Evolutionary conservation across 176 grass and related monocot species (phyloP), one percentile per base, ranked within the genome.

Genomic region (Carex myosuroides): DNA sequence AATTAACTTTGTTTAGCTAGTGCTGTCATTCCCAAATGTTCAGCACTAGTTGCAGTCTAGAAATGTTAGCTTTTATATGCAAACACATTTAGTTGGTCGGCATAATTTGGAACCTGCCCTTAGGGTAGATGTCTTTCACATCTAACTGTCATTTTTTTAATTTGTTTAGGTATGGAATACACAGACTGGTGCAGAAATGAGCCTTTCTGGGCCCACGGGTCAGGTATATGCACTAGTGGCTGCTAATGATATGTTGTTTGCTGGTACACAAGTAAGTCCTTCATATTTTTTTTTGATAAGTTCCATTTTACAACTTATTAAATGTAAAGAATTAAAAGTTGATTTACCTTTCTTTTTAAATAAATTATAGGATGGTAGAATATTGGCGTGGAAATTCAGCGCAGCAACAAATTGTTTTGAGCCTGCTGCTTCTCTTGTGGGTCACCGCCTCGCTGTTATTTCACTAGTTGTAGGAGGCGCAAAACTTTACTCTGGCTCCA

Each of bases 401-500:
- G 72, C 86, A 0, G 57, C 61, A 85, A 85, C 88, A 39, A 96
- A 99, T 42, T 84, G 85, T 83, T 96, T 99, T 16, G 97, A 99
- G 80, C 97, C 91, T 8, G 91, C 93, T 55, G 88, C 91, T 73
- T 86, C 90, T 84, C 91, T 99, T 85, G 41, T 60, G 60, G 93
- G 93, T 11, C 97, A 99, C 82, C 78, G 83, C 59, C 88, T 94
- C 80, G 83, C 90, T 80, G 97, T 96, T 60, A 86, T 96, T 82
- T 96, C 97, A 22, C 91, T 99, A 88, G 83, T 88, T 77, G 88
- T 96, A 75, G 91, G 91, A 48, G 91, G 75, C 35, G 60, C 73
- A 64, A 92, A 83, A 85, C 93, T 99, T 64, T 99, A 96, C 84
- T 99, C 97, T 70, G 88, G 87, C 84, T 99, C 97, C 10, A 99